Conservation (phyloP, 2,329 filamentous ascomycete species). For the Fusarium subtropicale region DNA sequence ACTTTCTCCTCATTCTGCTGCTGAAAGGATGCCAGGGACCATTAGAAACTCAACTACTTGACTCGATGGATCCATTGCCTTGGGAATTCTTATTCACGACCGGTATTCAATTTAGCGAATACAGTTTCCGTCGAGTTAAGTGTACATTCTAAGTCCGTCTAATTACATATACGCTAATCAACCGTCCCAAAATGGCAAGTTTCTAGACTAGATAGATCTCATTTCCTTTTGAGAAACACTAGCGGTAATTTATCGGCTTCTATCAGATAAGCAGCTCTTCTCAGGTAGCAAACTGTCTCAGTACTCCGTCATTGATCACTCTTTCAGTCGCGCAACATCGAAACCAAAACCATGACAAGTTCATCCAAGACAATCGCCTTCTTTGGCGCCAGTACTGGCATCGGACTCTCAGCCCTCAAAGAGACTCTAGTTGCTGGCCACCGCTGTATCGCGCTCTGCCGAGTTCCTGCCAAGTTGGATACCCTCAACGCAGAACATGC, state of each 20-base stretch:
- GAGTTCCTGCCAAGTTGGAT: slow-evolving; percentile 62
- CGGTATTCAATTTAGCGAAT: too few species aligned
- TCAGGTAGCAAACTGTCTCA: background rate
- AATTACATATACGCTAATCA: background rate
- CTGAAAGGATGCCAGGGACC: too few species aligned
- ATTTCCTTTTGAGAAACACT: background rate
- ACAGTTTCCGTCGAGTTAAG: background rate
- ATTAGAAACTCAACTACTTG: too few species aligned
- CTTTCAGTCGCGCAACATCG: background rate
- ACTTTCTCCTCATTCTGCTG: too few species aligned
- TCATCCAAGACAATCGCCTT: slow-evolving; percentile 59
- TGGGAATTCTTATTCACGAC: too few species aligned
- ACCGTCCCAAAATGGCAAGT: background rate
- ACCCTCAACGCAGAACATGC: slow-evolving; percentile 48
- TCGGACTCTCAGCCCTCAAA: slow-evolving; percentile 60
- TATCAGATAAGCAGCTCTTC: background rate
- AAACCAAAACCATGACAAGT: background rate
- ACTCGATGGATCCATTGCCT: too few species aligned
- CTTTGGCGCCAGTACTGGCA: slow-evolving; percentile 65
- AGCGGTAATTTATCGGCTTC: background rate
- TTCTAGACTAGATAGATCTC: background rate
- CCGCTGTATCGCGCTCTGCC: slow-evolving; percentile 62
- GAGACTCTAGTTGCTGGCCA: slow-evolving; percentile 59
- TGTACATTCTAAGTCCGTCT: background rate
- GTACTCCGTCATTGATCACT: background rate